A percentile compares a stretch with the other conserved stretches of the same genome.
phyloP scores from a whole-genome alignment of 306 rosid species.

The Quercus mongolica region DNA sequence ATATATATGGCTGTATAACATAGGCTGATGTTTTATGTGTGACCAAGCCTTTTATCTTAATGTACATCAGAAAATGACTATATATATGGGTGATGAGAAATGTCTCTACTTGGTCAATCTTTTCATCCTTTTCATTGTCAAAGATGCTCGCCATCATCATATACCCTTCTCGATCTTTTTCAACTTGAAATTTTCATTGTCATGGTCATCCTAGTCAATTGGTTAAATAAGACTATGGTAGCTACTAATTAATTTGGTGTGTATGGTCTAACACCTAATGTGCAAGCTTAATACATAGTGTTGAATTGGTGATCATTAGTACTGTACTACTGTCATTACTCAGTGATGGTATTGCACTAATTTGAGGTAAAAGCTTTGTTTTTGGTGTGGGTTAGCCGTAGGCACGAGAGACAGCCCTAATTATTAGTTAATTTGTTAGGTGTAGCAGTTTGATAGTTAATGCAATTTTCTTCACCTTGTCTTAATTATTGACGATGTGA shows the following conservation, averaged over 20 bases:
- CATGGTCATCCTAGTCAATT: background rate
- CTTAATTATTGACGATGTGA: background rate
- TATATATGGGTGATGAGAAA: slow-evolving; percentile 1
- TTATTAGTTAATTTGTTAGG: background rate
- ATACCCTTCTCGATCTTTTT: background rate
- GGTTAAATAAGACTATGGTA: background rate
- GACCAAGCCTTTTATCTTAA: background rate
- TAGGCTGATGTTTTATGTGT: background rate
- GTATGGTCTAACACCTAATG: too few relatives aligned
- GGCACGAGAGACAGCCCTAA: background rate
- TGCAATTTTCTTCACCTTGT: background rate
- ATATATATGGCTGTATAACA: slow-evolving; percentile 2
- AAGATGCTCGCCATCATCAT: background rate
- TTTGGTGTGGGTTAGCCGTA: background rate
- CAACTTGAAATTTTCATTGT: background rate
- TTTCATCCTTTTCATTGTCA: background rate
- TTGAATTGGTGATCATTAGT: too few relatives aligned
- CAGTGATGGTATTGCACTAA: too few relatives aligned
- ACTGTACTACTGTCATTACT: too few relatives aligned
- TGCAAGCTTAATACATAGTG: too few relatives aligned
- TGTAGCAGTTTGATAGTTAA: background rate
- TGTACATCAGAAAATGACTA: slow-evolving; percentile 16
- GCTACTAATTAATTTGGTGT: too few relatives aligned
- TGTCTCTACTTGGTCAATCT: background rate
- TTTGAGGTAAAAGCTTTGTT: background rate